Base-by-base conservation (phyloP, 352 stramenopile species). In the Thraustotheca clavata region DNA sequence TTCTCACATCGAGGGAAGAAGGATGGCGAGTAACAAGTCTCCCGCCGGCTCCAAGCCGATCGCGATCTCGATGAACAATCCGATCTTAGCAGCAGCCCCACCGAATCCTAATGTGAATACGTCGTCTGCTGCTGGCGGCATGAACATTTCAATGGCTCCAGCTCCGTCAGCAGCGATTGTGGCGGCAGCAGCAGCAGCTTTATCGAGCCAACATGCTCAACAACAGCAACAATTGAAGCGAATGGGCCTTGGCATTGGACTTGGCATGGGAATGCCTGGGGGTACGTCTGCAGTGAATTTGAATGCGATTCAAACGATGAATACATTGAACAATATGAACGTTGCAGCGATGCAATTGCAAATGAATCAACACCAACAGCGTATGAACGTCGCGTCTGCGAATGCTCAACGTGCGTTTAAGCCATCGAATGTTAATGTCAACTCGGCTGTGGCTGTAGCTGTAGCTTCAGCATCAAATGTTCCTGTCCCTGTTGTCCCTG, bases 291-390 rank as follows among this genome's bases (percentile, higher is more conserved):
- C n/a, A 5, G 57, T 46, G 11, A 41, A 41, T 33, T 27, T 65
- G 16, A 65, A 65, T 43, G 57, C 57, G 18, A 38, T 65, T 20
- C 57, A 65, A 46, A 43, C 46, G 34, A 20, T 65, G 36, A 65
- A 65, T 46, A 65, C 46, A 40, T 26, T 65, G 16, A 65, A 65
- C 57, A 65, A 65, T 46, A 65, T 65, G 57, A 65, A 65, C 29
- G 57, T 65, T 2, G 57, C 57, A 7, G 57, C 57, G 22, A 65
- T 65, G 57, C 57, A 65, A 32, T n/a, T 65, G 4, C 57, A 65
- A 54, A 65, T 65, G 57, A 65, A 65, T 33, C 57, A 65, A 33
- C 57, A 65, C 18, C 57, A 65, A 27, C 57, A 65, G 20, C 57
- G 57, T 4, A 39, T 65, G 16, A 65, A 65, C 27, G 57, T 65